Evolutionary conservation across 2,329 filamentous ascomycete species (phyloP), one percentile per base, ranked within the genome.

Genomic region (Phyllachora maydis): DNA sequence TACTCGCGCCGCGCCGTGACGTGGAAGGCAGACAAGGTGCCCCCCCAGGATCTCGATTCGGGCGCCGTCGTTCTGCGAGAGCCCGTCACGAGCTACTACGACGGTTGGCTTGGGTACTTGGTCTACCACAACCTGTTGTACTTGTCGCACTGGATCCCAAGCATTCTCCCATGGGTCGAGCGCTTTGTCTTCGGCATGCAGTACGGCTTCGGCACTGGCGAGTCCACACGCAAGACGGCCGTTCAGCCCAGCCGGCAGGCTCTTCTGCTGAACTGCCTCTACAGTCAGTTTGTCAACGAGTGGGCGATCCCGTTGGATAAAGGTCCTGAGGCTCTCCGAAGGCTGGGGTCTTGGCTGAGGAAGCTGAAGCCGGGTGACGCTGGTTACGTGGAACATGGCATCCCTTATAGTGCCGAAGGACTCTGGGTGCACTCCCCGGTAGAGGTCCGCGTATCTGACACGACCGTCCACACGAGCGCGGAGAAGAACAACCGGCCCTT

Each of bases 131-230:
- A 85, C 42, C 59, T 95, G 20, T 68, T 98, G 5, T 85, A 75
- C 38, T 43, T 88, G 7, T 67, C 74, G 3, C 76, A 83, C 30
- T 78, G 69, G 37, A 46, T 83, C 11, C 88, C 88, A 2, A 61
- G 66, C 21, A 62, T 91, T 26, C 56, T 92, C 5, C 88, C 85
- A 0, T 78, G 70, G 65, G 65, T 95, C 16, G 88, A 98, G 49
- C 88, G 82, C 76, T 85, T 93, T 43, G 76, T 95, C 26, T 93
- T 93, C 38, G 82, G 83, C 36, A 81, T 95, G 76, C 83, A 95
- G 47, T 95, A 93, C 44, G 85, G 85, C 24, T 93, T 93, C 58
- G 20, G 29, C 11, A 36, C 41, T 34, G 56, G 56, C 16, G 65
- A 78, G 30, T 69, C 68, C 23, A 61, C 59, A 3, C 59, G 60